Base-by-base conservation (phyloP, 306 rosid species). In the Inga laurina region DNA sequence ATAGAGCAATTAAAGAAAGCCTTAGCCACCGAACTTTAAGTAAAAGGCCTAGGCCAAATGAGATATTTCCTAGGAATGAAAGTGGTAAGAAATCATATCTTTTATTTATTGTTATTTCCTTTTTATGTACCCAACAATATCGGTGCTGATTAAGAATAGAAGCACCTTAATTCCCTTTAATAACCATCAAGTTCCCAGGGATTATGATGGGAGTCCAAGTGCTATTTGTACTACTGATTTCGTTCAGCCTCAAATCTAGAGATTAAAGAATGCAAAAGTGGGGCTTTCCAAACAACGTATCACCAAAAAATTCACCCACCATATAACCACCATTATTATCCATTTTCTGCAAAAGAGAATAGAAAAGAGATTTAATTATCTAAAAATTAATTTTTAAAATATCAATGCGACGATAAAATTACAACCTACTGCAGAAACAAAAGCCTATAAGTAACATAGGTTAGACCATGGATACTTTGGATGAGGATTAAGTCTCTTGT, bases 281-380 rank as follows among this genome's bases (percentile, higher is more conserved):
- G 39, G 68, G 39, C 34, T 82, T 71, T 74, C 73, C 64, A n/a
- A 10, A 37, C 43, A 74, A 19, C 18, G 61, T 74, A 51, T 68
- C 79, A 72, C 76, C 57, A 18, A 79, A 72, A 69, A 56, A 30
- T 78, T 72, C 35, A 54, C 65, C 74, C 80, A 43, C 69, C 52
- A 52, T 61, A 46, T 19, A 68, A 35, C 65, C 43, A 19, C 81
- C 81, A 69, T 7, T 8, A 67, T 19, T 35, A 45, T 84, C 88
- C 74, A 82, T 87, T 44, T 59, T 87, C 92, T 87, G 88, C 87
- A 80, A 83, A 30, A 65, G 32, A 43, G 39, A 80, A 67, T n/a
- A 27, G 37, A 51, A 15, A 72, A 74, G 44, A 49, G 7, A 24
- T 24, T 59, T 15, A 62, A 27, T 27, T 27, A 27, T 27, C 27